Evolutionary conservation across 2,329 filamentous ascomycete species (phyloP).

Genomic region (Alternaria panax): DNA sequence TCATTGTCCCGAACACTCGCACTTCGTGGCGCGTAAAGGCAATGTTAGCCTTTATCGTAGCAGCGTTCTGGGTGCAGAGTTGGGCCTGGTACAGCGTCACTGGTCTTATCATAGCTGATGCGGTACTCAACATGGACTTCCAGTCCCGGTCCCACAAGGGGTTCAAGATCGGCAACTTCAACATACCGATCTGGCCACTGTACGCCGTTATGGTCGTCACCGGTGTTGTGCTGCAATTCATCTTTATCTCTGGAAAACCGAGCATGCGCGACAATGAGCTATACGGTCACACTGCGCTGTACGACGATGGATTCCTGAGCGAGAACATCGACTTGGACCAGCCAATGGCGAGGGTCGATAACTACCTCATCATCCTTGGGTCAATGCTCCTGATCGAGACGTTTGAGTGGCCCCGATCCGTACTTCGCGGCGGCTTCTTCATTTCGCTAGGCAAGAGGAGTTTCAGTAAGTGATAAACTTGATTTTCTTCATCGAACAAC

Average conservation of each 20-base stretch:
- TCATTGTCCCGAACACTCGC: conserved; percentile 56
- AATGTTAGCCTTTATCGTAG: conserved; percentile 51
- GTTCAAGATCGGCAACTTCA: conserved; percentile 19
- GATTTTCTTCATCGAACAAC: not conserved
- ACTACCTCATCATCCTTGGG: conserved; percentile 55
- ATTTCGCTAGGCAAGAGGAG: conserved; percentile 53
- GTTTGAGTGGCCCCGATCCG: conserved; percentile 44
- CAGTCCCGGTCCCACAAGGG: conserved; percentile 30
- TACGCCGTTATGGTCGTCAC: conserved; percentile 42
- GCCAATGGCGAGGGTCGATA: conserved; percentile 52
- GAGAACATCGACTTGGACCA: conserved; percentile 42
- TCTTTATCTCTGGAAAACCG: conserved; percentile 53
- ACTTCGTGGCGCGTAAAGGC: conserved; percentile 52
- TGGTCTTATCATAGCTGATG: conserved; percentile 58
- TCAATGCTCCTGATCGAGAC: conserved; percentile 53
- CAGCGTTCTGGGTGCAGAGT: conserved; percentile 57
- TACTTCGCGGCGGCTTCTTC: conserved; percentile 48
- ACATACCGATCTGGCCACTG: conserved; percentile 41
- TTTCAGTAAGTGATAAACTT: conserved; percentile 49
- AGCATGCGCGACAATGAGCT: conserved; percentile 49
- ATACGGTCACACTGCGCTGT: conserved; percentile 53
- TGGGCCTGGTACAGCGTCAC: conserved; percentile 58
- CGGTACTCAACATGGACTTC: conserved; percentile 54
- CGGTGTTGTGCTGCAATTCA: conserved; percentile 53
- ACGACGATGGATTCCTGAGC: conserved; percentile 50